phyloP scores from a whole-genome alignment of 805 yeast species.

The Wickerhamiella qilinensis region DNA sequence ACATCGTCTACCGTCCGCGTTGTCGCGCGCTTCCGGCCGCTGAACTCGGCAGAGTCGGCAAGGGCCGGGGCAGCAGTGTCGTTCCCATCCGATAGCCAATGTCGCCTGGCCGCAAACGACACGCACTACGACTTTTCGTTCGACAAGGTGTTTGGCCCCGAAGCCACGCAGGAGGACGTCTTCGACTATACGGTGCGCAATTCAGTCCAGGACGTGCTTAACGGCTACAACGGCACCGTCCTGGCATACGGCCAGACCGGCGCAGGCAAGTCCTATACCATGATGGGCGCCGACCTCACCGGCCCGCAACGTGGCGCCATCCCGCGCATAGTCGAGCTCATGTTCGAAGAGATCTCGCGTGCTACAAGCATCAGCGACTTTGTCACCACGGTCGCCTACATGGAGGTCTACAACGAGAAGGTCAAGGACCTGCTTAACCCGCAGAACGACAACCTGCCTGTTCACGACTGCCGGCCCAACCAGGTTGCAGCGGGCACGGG shows the following conservation, averaged over 20 bases:
- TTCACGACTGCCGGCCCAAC: slow-evolving; percentile 1
- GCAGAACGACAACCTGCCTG: slow-evolving; percentile 11
- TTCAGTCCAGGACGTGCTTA: slow-evolving; percentile 51
- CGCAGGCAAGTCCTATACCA: slow-evolving; percentile 59
- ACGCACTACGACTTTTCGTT: slow-evolving; percentile 31
- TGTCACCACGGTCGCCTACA: slow-evolving; percentile 49
- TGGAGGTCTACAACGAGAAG: slow-evolving; percentile 73
- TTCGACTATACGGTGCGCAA: slow-evolving; percentile 42
- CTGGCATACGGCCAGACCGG: slow-evolving; percentile 72
- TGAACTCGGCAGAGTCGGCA: not conserved
- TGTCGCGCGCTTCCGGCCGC: slow-evolving; percentile 1
- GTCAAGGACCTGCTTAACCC: slow-evolving; percentile 53
- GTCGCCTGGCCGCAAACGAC: slow-evolving; percentile 6
- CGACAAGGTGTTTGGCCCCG: slow-evolving; percentile 45
- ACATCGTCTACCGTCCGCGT: not conserved
- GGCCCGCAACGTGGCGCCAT: slow-evolving; percentile 42
- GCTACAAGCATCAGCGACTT: slow-evolving; percentile 35
- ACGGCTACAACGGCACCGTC: slow-evolving; percentile 66
- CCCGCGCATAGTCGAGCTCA: slow-evolving; percentile 51
- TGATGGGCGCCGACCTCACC: slow-evolving; percentile 44
- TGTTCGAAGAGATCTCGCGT: slow-evolving; percentile 38
- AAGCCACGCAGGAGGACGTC: slow-evolving; percentile 37
- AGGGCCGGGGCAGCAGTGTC: not conserved
- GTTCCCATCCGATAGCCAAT: not conserved
- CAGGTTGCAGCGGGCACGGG: not conserved